Conservation (phyloP, 2,329 filamentous ascomycete genomes). For the Corynespora cassiicola region DNA sequence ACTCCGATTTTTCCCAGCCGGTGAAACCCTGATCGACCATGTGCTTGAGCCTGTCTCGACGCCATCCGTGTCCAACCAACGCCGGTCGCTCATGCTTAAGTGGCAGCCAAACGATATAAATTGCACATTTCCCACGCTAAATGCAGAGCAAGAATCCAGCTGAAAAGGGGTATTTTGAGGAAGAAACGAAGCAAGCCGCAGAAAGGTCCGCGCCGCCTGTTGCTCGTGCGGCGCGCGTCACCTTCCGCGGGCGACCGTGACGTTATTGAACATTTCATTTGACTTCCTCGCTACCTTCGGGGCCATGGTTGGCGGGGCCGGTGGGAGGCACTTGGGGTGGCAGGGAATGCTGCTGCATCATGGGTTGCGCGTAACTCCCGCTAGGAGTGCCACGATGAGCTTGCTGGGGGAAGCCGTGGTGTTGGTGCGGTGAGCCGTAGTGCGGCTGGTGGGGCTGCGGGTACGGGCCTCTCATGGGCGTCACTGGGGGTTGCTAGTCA, state of each 20-base stretch:
- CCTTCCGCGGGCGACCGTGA: conserved; percentile 4
- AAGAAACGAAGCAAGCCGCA: conserved; percentile 13
- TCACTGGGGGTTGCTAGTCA: too few relatives aligned
- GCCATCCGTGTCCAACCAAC: conserved; percentile 22
- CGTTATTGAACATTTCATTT: conserved; percentile 35
- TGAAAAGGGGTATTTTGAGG: conserved; percentile 17
- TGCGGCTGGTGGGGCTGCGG: conserved; percentile 48
- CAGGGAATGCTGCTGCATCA: conserved; percentile 50
- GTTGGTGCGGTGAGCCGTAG: conserved; percentile 49
- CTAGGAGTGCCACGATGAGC: conserved; percentile 48
- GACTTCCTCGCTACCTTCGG: conserved; percentile 41
- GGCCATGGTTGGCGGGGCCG: conserved; percentile 40
- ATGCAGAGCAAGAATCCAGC: conserved; percentile 35
- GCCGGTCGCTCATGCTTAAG: conserved; percentile 46
- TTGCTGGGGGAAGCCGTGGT: conserved; percentile 47
- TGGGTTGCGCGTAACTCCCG: conserved; percentile 48
- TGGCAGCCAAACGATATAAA: conserved; percentile 24
- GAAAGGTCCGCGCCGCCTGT: conserved; percentile 9
- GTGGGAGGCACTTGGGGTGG: conserved; percentile 43
- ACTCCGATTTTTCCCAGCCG: conserved; percentile 4
- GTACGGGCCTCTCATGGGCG: conserved; percentile 46
- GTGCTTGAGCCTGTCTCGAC: background rate
- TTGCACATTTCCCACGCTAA: conserved; percentile 34
- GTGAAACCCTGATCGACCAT: too few relatives aligned
- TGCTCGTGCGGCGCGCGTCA: conserved; percentile 16